These are phyloP conservation scores for Xylariaceae sp. DNA, from an alignment of 2,329 filamentous ascomycete genomes.

Conservation along the genomic window DNA sequence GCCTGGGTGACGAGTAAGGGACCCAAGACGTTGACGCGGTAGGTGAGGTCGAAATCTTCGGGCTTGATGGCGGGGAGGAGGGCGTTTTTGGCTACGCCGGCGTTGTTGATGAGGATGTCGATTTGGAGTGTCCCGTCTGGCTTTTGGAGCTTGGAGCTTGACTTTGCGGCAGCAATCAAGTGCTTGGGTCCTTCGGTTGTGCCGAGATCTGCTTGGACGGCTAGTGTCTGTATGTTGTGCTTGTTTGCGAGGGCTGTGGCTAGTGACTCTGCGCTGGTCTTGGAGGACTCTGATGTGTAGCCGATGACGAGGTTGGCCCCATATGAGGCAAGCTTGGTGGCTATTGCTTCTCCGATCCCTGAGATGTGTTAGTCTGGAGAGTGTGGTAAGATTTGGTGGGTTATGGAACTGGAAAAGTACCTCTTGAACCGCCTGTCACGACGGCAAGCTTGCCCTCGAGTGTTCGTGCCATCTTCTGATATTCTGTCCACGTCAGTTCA, in stretches of 20 bases:
- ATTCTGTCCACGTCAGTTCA: background rate
- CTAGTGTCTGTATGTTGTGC: conserved; percentile 58
- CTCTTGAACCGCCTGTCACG: conserved; percentile 75
- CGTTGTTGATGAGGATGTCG: conserved; percentile 87
- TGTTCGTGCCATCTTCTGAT: conserved; percentile 25
- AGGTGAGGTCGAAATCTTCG: conserved; percentile 66
- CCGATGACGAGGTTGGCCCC: conserved; percentile 68
- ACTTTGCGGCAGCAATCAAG: conserved; percentile 56
- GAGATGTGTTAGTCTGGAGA: background rate
- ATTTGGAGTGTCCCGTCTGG: conserved; percentile 56
- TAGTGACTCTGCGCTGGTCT: conserved; percentile 54
- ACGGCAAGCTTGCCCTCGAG: conserved; percentile 77
- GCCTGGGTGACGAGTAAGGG: conserved; percentile 77
- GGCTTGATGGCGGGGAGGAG: conserved; percentile 59
- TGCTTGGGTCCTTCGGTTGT: conserved; percentile 57
- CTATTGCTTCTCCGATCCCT: conserved; percentile 69
- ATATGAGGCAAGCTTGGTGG: conserved; percentile 69
- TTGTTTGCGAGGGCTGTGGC: conserved; percentile 54
- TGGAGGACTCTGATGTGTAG: conserved; percentile 55
- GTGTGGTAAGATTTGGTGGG: background rate
- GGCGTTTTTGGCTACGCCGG: conserved; percentile 68
- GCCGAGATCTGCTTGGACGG: conserved; percentile 71
- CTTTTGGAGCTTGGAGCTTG: conserved; percentile 48
- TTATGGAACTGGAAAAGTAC: conserved; percentile 38
- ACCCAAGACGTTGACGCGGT: conserved; percentile 78